These are phyloP conservation scores for Candida pini DNA, from an alignment of 805 yeast species.

Conservation along the genomic window DNA sequence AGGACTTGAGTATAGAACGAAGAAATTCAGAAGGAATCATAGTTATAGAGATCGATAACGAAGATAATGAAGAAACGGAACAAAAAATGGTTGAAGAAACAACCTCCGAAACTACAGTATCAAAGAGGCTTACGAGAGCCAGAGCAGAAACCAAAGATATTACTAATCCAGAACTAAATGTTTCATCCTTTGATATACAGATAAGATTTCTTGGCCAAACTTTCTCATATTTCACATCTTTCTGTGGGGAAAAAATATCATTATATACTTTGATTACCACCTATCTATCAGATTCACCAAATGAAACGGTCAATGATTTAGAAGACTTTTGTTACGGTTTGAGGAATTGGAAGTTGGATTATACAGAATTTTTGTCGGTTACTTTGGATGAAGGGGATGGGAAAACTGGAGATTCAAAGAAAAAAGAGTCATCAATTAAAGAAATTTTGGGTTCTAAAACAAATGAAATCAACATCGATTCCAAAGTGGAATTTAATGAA, in stretches of 20 bases:
- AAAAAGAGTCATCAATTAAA: constrained; percentile 22
- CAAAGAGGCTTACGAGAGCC: constrained; percentile 16
- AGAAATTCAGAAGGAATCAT: not conserved
- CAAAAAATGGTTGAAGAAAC: not conserved
- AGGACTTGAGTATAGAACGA: too few relatives aligned
- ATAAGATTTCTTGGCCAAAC: constrained; percentile 15
- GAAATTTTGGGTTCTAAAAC: constrained; percentile 26
- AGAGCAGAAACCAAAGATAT: constrained; percentile 9
- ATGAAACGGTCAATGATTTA: not conserved
- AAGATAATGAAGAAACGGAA: not conserved
- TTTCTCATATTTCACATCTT: constrained; percentile 12
- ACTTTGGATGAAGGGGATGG: constrained; percentile 11
- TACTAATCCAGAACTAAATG: constrained; percentile 10
- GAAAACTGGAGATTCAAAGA: constrained; percentile 5
- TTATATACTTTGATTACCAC: constrained; percentile 37
- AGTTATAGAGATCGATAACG: not conserved
- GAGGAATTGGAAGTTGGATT: constrained; percentile 15
- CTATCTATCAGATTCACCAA: constrained; percentile 32
- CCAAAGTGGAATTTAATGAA: constrained; percentile 10
- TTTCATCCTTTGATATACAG: constrained; percentile 11
- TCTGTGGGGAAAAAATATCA: constrained; percentile 32
- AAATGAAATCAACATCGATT: constrained; percentile 8
- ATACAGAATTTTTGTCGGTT: constrained; percentile 20
- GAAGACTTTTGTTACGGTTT: constrained; percentile 9
- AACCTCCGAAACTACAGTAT: constrained; percentile 15